phyloP scores from a whole-genome alignment of 805 yeast genomes.

The Sungouiella thailandica region DNA sequence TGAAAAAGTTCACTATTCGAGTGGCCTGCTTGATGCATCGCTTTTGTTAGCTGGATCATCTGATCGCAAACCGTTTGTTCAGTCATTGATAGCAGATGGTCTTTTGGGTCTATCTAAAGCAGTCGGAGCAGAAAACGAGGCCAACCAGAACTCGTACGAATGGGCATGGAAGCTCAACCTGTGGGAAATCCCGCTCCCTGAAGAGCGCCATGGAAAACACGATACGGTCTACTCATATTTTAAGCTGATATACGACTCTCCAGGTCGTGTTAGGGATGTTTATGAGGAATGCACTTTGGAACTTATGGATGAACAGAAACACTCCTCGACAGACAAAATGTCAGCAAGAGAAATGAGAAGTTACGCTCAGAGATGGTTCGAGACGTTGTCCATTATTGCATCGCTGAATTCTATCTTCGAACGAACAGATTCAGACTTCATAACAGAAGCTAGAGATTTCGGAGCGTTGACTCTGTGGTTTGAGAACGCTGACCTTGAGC shows the following conservation, averaged over 20 bases:
- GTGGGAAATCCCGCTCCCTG: slow-evolving; percentile 67
- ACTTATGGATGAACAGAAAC: not conserved
- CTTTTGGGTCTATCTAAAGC: slow-evolving; percentile 52
- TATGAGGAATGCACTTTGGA: not conserved
- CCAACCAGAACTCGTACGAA: slow-evolving; percentile 35
- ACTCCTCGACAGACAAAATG: no score
- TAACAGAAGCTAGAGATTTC: not conserved
- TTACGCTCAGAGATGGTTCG: not conserved
- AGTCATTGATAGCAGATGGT: slow-evolving; percentile 47
- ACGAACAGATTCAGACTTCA: not conserved
- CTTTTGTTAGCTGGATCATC: slow-evolving; percentile 8
- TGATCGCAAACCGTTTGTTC: slow-evolving; percentile 17
- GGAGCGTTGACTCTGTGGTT: not conserved
- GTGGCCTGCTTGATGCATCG: slow-evolving; percentile 52
- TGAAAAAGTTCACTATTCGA: slow-evolving; percentile 46
- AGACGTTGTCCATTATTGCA: not conserved
- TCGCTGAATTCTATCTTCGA: not conserved
- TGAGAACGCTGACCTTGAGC: not conserved
- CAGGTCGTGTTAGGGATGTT: not conserved
- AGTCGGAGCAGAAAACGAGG: slow-evolving; percentile 23
- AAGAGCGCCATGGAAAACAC: slow-evolving; percentile 30
- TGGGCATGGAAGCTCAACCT: slow-evolving; percentile 74
- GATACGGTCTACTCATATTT: slow-evolving; percentile 49
- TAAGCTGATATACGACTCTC: slow-evolving; percentile 38
- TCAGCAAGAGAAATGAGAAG: not conserved